Conservation (phyloP, 495 filamentous ascomycete genomes). For the Hypoxylon perforatum region DNA sequence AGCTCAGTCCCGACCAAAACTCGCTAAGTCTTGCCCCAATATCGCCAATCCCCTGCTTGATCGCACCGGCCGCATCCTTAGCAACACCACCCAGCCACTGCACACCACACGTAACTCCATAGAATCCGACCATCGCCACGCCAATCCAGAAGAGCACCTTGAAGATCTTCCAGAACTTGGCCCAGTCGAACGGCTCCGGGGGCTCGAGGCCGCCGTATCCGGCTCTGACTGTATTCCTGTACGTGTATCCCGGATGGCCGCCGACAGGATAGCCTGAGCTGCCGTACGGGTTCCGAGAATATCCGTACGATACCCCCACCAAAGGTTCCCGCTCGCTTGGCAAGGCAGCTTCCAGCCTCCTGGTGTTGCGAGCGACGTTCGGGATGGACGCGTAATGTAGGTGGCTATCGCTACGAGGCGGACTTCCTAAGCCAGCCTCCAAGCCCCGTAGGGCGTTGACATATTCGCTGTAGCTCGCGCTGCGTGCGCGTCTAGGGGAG, state of each 20-base stretch:
- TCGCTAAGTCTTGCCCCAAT: slow-evolving; percentile 2
- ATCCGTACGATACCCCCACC: neutral
- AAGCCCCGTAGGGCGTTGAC: slow-evolving; percentile 22
- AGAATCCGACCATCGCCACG: neutral
- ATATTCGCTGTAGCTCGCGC: slow-evolving; percentile 34
- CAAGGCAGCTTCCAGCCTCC: neutral
- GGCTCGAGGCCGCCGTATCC: slow-evolving; percentile 2
- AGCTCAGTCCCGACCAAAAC: slow-evolving; percentile 10
- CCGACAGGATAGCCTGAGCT: slow-evolving; percentile 3
- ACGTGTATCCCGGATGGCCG: slow-evolving; percentile 4
- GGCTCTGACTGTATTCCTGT: neutral
- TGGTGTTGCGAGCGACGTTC: slow-evolving; percentile 6
- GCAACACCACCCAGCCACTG: slow-evolving; percentile 3
- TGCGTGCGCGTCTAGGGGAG: slow-evolving; percentile 2
- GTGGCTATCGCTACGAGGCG: slow-evolving; percentile 4
- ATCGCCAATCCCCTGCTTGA: neutral
- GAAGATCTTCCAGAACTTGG: slow-evolving; percentile 13
- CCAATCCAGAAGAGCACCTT: slow-evolving; percentile 19
- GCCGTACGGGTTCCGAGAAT: slow-evolving; percentile 4
- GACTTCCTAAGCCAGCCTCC: slow-evolving; percentile 11
- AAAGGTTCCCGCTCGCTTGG: slow-evolving; percentile 20
- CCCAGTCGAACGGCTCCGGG: slow-evolving; percentile 1
- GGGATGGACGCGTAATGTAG: neutral
- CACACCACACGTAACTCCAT: slow-evolving; percentile 1
- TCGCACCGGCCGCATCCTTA: slow-evolving; percentile 2